Evolutionary conservation across 1,284 basidiomycete species (phyloP), one percentile per base, ranked within the genome.

Genomic region (Coniophora puteana): DNA sequence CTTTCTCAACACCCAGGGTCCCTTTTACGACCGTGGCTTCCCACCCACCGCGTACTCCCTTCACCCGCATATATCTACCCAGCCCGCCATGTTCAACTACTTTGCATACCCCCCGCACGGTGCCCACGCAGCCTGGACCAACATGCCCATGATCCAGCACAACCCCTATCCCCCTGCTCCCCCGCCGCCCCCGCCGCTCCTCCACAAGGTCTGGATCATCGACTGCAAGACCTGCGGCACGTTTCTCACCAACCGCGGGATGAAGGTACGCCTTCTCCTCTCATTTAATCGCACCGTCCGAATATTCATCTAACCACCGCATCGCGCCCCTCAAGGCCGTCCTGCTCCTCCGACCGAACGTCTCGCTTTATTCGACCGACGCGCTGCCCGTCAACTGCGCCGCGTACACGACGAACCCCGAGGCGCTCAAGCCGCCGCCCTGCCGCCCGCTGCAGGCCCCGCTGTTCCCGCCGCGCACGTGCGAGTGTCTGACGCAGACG

Each of bases 281-380:
- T 36, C 25, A 31, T 40, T 23, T 30, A 31, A 33, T 24, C 32
- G 25, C 38, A 26, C 41, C 36, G 21, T 36, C 21, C 35, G 24
- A 46, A 22, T 23, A 30, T 28, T 26, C 41, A 16, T 40, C 36
- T 45, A 16, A 3, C 36, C 38, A 28, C 31, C 14, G 16, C 31
- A 18, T 38, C n/a, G n/a, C n/a, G n/a, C n/a, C n/a, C n/a, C n/a
- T 25, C 36, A 54, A 89, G 87, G 89, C 89, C 32, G 88, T 92
- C 27, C 72, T 93, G 13, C 71, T 93, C 22, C 73, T 93, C 46
- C 79, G 83, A 48, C 89, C 89, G 4, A 83, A 84, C 47, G 84
- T 93, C 48, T 79, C 88, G 16, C 77, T 93, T 33, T 93, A 81
- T 61, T 89, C 85, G 12, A 89, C 87, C 36, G 90, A 93, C 57